A percentile compares a stretch with the other conserved stretches of the same genome.
These are phyloP conservation scores for Chaetomidium leptoderma DNA, from an alignment of 495 filamentous ascomycete species.

Conservation along the genomic window DNA sequence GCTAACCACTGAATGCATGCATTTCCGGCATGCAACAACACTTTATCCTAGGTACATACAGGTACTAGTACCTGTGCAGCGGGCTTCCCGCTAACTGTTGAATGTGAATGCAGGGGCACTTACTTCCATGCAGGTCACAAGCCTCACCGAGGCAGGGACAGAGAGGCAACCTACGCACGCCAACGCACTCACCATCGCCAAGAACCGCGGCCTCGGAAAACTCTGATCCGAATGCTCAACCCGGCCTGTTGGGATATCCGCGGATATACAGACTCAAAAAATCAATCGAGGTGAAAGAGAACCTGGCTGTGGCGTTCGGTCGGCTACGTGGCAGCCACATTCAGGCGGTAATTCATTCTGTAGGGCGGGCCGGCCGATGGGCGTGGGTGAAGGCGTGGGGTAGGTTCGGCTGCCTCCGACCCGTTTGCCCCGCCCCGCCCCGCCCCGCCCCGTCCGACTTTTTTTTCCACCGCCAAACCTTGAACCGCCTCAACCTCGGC, in stretches of 20 bases:
- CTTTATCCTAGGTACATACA: too few species aligned
- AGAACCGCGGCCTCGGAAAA: too few species aligned
- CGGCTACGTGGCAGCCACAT: conserved; percentile 9
- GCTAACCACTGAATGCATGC: too few species aligned
- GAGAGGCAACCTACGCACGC: too few species aligned
- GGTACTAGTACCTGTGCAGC: too few species aligned
- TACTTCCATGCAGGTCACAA: not conserved
- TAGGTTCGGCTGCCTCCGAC: not conserved
- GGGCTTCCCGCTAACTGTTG: not conserved
- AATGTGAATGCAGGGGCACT: not conserved
- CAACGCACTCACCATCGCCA: too few species aligned
- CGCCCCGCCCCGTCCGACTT: not conserved
- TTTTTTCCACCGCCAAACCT: not conserved
- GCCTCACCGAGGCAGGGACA: too few species aligned
- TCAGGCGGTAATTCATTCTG: conserved; percentile 4
- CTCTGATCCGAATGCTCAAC: too few species aligned
- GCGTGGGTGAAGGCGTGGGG: not conserved
- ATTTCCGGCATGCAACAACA: too few species aligned
- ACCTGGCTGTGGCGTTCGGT: not conserved
- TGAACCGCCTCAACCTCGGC: conserved; percentile 10
- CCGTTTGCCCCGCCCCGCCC: not conserved
- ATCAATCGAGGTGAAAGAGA: too few species aligned
- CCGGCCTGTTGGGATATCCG: too few species aligned
- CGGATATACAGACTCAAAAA: too few species aligned
- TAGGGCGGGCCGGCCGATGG: not conserved